Evolutionary conservation across 257 asterid species (phyloP), one percentile per base, ranked within the genome.

Genomic region (Leptodermis oblonga): DNA sequence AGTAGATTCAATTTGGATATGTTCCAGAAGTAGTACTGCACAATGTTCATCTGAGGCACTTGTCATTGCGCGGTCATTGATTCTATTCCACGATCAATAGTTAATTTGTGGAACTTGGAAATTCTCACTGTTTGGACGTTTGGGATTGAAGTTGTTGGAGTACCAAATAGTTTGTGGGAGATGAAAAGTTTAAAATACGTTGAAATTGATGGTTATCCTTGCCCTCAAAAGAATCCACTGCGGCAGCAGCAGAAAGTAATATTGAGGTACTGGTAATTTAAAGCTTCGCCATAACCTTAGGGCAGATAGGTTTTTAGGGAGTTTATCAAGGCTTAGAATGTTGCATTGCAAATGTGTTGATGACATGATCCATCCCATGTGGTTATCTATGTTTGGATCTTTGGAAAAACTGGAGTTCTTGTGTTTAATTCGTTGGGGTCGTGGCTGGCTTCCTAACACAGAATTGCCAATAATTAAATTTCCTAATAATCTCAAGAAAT

Each of bases 11-110:
- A 2, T 0, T 1, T 5, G 0, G 1, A 28, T 3, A 20, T 0
- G 13, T 43, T 56, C 36, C 52, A 0, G 23, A 70, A 46, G 22
- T 42, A 3, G 15, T 70, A 26, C 4, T 34, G 5, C 31, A 3
- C 13, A 23, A 23, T 12, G 31, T 59, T 59, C 65, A 58, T 28
- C 12, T 70, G 3, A 70, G 67, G 42, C 31, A 59, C 56, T 56
- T 59, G 15, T 41, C 67, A 5, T 7, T 31, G 31, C 6, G n/a
- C 12, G 23, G 6, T 23, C 23, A 15, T 31, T 17, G 3, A 2
- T 4, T 1, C 18, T 22, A 23, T 33, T 5, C 54, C 73, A 20
- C 18, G 41, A 18, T 68, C 73, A 34, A 54, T 53, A 15, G 34
- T 11, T 15, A 41, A 53, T 13, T 43, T 68, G 1, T 68, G 49